Evolutionary conservation across 2,329 filamentous ascomycete genomes (phyloP), one percentile per base, ranked within the genome.

Genomic region (Rhinocladiella mackenziei): DNA sequence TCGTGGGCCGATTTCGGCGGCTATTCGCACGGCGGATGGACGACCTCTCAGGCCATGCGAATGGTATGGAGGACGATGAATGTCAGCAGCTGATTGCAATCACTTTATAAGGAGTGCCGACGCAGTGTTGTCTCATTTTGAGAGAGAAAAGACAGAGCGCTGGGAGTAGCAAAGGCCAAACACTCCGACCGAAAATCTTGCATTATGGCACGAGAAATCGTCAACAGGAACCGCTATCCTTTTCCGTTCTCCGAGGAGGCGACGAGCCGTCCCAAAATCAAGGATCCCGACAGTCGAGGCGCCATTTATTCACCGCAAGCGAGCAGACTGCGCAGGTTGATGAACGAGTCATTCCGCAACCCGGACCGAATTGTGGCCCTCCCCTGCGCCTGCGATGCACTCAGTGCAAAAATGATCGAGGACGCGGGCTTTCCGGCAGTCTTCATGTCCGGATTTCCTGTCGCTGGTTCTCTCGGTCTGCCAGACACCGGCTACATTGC

Each of bases 401-500:
- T 73, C 0, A 67, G 62, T 15, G 70, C 70, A 1, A 64, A 67
- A 0, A 57, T 74, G 0, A 62, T 66, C 5, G 66, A 73, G 42
- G 67, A 73, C 48, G 66, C 70, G 1, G 69, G 70, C 0, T 73
- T 72, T 33, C 70, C 70, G 0, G 57, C 72, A 34, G 48, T 72
- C 7, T 73, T 73, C 41, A 56, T 73, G 0, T 62, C 67, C 0
- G 69, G 70, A 0, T 73, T 67, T 45, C 56, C 68, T 14, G 64
- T 72, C 9, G 59, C 70, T 0, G 65, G 60, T 11, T 53, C 66
- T 0, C 63, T 66, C 38, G 67, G 68, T 1, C 58, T 74, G 0
- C 71, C 71, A 0, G 70, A 74, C 49, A 70, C 72, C 1, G 71
- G 71, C 1, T 74, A 74, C 38, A 73, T 74, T 39, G 70, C 71